These are phyloP conservation scores for Aspergillus panamensis DNA, from an alignment of 495 filamentous ascomycete species.

Conservation along the genomic window DNA sequence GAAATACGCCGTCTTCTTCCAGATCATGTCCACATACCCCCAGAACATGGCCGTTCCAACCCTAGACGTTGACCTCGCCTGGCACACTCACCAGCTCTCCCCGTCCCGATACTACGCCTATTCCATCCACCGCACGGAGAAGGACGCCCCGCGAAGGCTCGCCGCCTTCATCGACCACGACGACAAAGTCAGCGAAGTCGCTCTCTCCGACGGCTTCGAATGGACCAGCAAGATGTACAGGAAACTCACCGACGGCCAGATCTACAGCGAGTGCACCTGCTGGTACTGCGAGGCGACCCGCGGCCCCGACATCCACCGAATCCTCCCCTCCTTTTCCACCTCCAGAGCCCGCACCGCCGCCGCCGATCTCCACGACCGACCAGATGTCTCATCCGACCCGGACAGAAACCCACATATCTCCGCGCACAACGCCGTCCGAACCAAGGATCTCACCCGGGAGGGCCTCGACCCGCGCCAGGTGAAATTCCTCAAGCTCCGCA, in stretches of 20 bases:
- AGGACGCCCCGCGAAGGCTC: not conserved
- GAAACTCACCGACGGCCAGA: slow-evolving; percentile 52
- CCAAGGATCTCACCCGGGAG: not conserved
- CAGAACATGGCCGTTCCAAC: slow-evolving; percentile 67
- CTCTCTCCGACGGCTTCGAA: slow-evolving; percentile 61
- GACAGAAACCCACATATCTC: slow-evolving; percentile 69
- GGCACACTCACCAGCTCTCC: slow-evolving; percentile 64
- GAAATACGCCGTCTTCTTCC: slow-evolving; percentile 70
- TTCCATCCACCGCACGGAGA: slow-evolving; percentile 27
- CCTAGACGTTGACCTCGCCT: slow-evolving; percentile 82
- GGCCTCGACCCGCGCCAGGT: slow-evolving; percentile 14
- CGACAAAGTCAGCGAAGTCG: slow-evolving; percentile 70
- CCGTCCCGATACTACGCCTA: slow-evolving; percentile 61
- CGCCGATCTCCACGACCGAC: slow-evolving; percentile 50
- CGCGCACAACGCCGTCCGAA: slow-evolving; percentile 57
- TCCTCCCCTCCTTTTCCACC: slow-evolving; percentile 32
- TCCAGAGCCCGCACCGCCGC: slow-evolving; percentile 37
- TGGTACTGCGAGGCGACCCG: slow-evolving; percentile 88
- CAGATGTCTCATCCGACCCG: slow-evolving; percentile 52
- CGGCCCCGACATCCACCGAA: slow-evolving; percentile 47
- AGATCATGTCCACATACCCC: slow-evolving; percentile 57
- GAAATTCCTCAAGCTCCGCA: slow-evolving; percentile 48
- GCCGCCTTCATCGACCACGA: slow-evolving; percentile 73
- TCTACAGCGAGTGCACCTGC: slow-evolving; percentile 82
- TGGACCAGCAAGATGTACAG: slow-evolving; percentile 73